Base-by-base conservation (phyloP, 768 basidiomycete species). In the Agaricus subrufescens region DNA sequence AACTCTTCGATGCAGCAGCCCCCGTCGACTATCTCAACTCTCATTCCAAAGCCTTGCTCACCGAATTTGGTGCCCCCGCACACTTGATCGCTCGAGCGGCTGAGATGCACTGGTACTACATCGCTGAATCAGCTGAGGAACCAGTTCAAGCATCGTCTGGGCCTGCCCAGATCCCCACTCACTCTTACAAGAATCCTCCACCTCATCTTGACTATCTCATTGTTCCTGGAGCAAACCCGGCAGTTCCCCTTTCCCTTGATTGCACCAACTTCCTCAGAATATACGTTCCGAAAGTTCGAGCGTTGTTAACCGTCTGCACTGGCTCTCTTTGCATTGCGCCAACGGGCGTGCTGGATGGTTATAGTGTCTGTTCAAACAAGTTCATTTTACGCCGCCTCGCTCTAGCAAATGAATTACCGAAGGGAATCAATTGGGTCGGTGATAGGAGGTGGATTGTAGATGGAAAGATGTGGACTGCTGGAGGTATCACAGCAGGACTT, bases 391-490 rank as follows among this genome's bases (percentile, higher is more conserved):
- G 50, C 8, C 37, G 19, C 3, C 9, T 62, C 0, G 59, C 60
- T 2, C 10, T 56, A 26, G 37, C 34, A 4, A 62, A 61, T 2
- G 2, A 23, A 29, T 54, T 66, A 34, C 59, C 60, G 34, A 63
- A 58, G 49, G 65, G 66, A 10, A 67, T 70, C 10, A 67, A 62
- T 6, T 68, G 67, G 69, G 60, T 70, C 11, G 62, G 63, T 14
- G 66, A 70, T 52, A 57, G 60, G 30, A 44, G 66, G 45, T 70
- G 66, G 63, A 60, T 61, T 23, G 54, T 65, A 3, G 69, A 70
- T 44, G 65, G 66, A 12, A 67, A 67, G 57, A 55, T 68, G 2
- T 68, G 67, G 67, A 68, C 65, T 25, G 57, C 63, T 1, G 67
- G 59, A 11, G 68, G 67, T 9, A 50, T 66, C 7, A 70, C 66